Percentiles rank a stretch among this genome's conserved stretches.
These are phyloP conservation scores for Trametes cingulata DNA, from an alignment of 768 basidiomycete genomes.

Conservation along the genomic window DNA sequence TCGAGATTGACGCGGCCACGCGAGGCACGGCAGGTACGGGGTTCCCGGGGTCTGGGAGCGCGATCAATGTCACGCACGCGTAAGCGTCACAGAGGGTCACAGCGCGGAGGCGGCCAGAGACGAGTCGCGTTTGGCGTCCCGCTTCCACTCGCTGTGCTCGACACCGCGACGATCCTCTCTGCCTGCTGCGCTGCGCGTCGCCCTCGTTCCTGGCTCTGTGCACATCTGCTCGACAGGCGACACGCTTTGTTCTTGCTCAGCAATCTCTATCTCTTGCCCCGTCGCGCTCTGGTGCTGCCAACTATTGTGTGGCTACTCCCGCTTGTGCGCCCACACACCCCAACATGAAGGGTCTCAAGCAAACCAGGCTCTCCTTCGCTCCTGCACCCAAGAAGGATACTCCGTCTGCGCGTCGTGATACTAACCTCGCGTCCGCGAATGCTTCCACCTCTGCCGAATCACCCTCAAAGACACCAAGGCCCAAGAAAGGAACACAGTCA, in stretches of 20 bases:
- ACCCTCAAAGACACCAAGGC: neutral
- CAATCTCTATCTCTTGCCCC: neutral
- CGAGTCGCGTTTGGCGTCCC: slow-evolving; percentile 13
- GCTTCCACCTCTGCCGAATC: slow-evolving; percentile 17
- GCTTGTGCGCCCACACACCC: neutral
- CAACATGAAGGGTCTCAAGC: slow-evolving; percentile 15
- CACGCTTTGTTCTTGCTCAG: neutral
- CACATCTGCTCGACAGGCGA: neutral
- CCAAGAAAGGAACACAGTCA: slow-evolving; percentile 9
- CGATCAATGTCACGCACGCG: slow-evolving; percentile 14
- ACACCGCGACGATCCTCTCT: neutral
- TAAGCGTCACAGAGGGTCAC: slow-evolving; percentile 11
- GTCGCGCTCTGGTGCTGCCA: neutral
- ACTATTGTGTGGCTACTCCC: neutral
- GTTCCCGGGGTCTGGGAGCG: neutral
- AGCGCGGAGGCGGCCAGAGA: slow-evolving; percentile 1
- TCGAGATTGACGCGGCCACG: neutral
- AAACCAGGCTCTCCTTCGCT: slow-evolving; percentile 24
- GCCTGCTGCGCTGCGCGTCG: neutral
- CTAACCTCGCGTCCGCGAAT: too few species aligned
- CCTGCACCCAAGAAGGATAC: slow-evolving; percentile 15
- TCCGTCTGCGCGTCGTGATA: too few species aligned
- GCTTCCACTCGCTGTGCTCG: neutral
- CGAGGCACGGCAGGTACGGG: neutral
- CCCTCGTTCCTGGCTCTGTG: too few species aligned